These are phyloP conservation scores for Yamadazyma ubonensis DNA, from an alignment of 805 yeast genomes.

Conservation along the genomic window DNA sequence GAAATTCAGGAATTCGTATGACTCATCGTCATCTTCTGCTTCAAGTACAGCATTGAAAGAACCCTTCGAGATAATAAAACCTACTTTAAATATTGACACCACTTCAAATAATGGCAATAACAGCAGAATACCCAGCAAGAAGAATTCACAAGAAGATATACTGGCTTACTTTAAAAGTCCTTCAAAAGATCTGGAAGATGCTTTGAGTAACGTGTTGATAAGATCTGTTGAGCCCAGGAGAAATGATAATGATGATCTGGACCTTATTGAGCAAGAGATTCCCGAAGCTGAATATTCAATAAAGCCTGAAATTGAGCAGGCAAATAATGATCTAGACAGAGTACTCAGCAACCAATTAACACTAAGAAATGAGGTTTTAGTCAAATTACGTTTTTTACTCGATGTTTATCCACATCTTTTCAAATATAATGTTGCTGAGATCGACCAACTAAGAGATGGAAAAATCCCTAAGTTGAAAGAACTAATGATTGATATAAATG, in stretches of 20 bases:
- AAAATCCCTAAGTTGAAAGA: slow-evolving; percentile 12
- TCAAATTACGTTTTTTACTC: slow-evolving; percentile 12
- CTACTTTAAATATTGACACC: too few relatives aligned
- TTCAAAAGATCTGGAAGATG: slow-evolving; percentile 3
- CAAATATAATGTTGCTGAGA: neutral
- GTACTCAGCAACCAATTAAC: neutral
- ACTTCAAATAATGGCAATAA: neutral
- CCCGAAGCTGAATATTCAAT: neutral
- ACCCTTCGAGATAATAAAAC: neutral
- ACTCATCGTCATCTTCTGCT: slow-evolving; percentile 5
- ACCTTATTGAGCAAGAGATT: neutral
- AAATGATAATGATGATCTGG: slow-evolving; percentile 5
- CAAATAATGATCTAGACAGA: slow-evolving; percentile 1
- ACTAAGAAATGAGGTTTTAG: slow-evolving; percentile 11
- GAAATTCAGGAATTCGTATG: slow-evolving; percentile 5
- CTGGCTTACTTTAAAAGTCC: neutral
- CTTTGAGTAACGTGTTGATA: slow-evolving; percentile 4
- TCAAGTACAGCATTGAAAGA: slow-evolving; percentile 8
- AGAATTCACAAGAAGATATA: slow-evolving; percentile 2
- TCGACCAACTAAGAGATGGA: slow-evolving; percentile 4
- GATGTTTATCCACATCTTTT: slow-evolving; percentile 12
- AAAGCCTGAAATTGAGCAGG: slow-evolving; percentile 2
- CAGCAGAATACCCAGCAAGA: slow-evolving; percentile 1
- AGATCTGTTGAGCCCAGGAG: slow-evolving; percentile 5
- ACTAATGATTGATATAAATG: slow-evolving; percentile 27